Evolutionary conservation across 305 asterid genomes (phyloP).

Genomic region (Fraxinus baroniana): DNA sequence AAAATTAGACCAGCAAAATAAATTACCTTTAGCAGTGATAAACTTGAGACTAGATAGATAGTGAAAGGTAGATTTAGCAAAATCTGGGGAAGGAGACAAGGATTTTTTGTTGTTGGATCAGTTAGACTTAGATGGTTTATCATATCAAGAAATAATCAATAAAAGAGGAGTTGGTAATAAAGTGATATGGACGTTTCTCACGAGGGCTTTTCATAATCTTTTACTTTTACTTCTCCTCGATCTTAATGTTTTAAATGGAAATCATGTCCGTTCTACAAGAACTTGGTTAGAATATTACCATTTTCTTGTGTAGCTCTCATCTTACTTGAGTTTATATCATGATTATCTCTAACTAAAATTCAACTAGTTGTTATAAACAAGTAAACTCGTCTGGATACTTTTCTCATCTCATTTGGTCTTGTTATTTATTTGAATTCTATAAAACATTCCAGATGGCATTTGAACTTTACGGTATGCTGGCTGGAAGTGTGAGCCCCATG

Average conservation of each 20-base stretch:
- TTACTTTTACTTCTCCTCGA: background rate
- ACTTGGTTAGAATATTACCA: background rate
- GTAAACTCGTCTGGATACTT: background rate
- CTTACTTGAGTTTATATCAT: background rate
- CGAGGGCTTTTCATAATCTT: background rate
- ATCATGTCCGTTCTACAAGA: background rate
- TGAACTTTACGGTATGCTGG: conserved; percentile 87
- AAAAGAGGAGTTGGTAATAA: background rate
- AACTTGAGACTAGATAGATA: background rate
- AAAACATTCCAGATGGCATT: conserved; percentile 68
- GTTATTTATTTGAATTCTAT: background rate
- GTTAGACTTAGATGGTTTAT: background rate
- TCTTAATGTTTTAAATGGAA: background rate
- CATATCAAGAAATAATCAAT: background rate
- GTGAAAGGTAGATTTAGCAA: background rate
- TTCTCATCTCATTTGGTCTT: background rate
- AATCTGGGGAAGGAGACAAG: background rate
- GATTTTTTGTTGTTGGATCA: background rate
- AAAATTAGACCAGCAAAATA: background rate
- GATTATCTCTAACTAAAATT: background rate
- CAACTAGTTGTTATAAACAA: background rate
- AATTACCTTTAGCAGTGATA: conserved; percentile 1
- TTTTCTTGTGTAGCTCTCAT: background rate
- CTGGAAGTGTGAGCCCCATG: conserved; percentile 92
- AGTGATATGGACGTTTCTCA: background rate